Percentiles rank a stretch among this genome's conserved stretches.
Evolutionary conservation across 495 filamentous ascomycete species (phyloP).

Genomic region (Halenospora varia): DNA sequence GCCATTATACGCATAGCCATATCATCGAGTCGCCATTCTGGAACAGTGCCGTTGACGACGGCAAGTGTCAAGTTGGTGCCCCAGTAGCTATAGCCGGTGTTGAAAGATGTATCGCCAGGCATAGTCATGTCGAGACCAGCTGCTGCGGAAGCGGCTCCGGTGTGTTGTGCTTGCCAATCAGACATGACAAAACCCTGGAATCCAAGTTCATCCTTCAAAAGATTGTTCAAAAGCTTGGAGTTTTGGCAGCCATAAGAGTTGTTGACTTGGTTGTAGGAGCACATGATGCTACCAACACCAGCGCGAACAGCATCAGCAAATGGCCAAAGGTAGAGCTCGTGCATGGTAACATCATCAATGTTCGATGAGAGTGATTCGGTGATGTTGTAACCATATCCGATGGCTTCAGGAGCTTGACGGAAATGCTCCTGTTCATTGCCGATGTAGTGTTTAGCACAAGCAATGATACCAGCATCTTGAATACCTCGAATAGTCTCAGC

Average conservation of each 20-base stretch:
- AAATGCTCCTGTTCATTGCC: slow-evolving; percentile 64
- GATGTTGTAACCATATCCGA: slow-evolving; percentile 24
- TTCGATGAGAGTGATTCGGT: slow-evolving; percentile 69
- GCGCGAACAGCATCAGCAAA: slow-evolving; percentile 72
- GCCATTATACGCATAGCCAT: slow-evolving; percentile 92
- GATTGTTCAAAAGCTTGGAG: slow-evolving; percentile 71
- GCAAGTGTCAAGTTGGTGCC: slow-evolving; percentile 83
- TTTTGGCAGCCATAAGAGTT: slow-evolving; percentile 67
- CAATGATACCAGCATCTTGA: slow-evolving; percentile 78
- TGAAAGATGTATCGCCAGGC: slow-evolving; percentile 82
- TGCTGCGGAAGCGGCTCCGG: slow-evolving; percentile 68
- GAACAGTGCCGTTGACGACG: slow-evolving; percentile 88
- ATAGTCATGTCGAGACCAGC: slow-evolving; percentile 94
- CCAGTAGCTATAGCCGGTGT: slow-evolving; percentile 72
- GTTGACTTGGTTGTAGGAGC: slow-evolving; percentile 82
- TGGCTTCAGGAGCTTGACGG: slow-evolving; percentile 66
- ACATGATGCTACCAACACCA: slow-evolving; percentile 82
- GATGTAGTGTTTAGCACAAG: slow-evolving; percentile 83
- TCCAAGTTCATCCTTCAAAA: slow-evolving; percentile 88
- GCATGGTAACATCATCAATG: slow-evolving; percentile 91
- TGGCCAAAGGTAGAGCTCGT: slow-evolving; percentile 91
- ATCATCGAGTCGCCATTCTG: slow-evolving; percentile 86
- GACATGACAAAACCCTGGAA: slow-evolving; percentile 96
- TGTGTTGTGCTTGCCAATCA: slow-evolving; percentile 86
- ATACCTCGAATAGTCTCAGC: slow-evolving; percentile 73